A percentile compares a stretch with the other conserved stretches of the same genome.
phyloP scores from a whole-genome alignment of 345 rosid species.

The Aquilaria sinensis region DNA sequence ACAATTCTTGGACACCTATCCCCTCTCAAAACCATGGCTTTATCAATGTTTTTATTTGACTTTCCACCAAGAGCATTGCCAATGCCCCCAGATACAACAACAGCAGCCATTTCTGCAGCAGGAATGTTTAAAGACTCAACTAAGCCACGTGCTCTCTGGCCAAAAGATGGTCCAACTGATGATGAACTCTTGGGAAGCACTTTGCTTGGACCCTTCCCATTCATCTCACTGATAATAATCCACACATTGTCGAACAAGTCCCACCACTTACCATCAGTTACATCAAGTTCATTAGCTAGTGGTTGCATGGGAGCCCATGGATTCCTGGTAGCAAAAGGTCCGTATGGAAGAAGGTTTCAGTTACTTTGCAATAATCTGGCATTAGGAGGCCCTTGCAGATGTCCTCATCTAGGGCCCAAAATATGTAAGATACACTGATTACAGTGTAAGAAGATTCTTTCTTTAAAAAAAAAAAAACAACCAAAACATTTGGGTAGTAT shows the following conservation, averaged over 20 bases:
- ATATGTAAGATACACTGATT: too few species aligned
- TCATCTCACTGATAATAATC: conserved; percentile 67
- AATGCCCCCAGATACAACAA: conserved; percentile 94
- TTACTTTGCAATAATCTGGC: not conserved
- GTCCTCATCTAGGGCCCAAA: too few species aligned
- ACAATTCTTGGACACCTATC: conserved; percentile 91
- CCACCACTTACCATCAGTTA: conserved; percentile 74
- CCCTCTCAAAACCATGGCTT: conserved; percentile 92
- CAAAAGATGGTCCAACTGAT: conserved; percentile 63
- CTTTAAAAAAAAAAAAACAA: too few species aligned
- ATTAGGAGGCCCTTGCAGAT: too few species aligned
- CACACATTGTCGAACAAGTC: conserved; percentile 80
- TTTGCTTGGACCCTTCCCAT: conserved; percentile 83
- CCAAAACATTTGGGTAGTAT: too few species aligned
- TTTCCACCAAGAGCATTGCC: conserved; percentile 85
- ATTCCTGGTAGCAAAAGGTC: conserved; percentile 30
- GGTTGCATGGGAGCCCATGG: conserved; percentile 31
- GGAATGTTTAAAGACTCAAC: conserved; percentile 96
- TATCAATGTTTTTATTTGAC: conserved; percentile 67
- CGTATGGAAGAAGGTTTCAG: conserved; percentile 3
- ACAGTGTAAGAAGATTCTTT: too few species aligned
- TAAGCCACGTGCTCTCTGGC: conserved; percentile 95
- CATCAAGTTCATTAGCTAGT: conserved; percentile 32
- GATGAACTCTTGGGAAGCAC: conserved; percentile 44
- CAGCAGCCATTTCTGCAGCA: conserved; percentile 99